phyloP scores from a whole-genome alignment of 805 yeast species.

The Pichia exigua region DNA sequence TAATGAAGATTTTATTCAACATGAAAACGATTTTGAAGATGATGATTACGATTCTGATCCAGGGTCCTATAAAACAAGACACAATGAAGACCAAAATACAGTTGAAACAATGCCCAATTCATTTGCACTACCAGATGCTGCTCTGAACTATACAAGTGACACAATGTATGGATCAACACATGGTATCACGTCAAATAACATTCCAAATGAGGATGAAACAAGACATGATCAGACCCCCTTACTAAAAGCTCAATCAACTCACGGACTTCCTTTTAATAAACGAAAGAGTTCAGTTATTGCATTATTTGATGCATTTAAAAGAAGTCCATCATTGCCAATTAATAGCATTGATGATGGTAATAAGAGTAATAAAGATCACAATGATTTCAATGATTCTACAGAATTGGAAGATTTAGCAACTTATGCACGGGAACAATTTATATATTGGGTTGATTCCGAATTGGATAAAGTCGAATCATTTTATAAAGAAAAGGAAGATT shows the following conservation, averaged over 20 bases:
- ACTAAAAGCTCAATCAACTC: not conserved
- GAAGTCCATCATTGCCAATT: conserved; percentile 4
- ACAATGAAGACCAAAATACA: conserved; percentile 1
- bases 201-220: not conserved
- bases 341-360: not conserved
- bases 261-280: not conserved
- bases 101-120: not conserved
- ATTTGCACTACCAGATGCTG: conserved; percentile 7
- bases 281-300: conserved; percentile 22
- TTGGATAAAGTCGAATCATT: conserved; percentile 53
- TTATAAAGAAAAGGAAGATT: conserved; percentile 52
- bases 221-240: conserved; percentile 5
- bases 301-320: conserved; percentile 6
- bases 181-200: not conserved
- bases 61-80: not conserved
- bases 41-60: not conserved
- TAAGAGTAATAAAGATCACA: not conserved
- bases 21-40: not conserved
- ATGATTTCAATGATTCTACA: conserved; percentile 3
- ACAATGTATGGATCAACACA: not conserved
- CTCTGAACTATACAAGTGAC: not conserved
- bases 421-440: conserved; percentile 41
- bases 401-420: conserved; percentile 28
- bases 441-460: conserved; percentile 61
- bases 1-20: not conserved